These are phyloP conservation scores for Pezicula neosporulosa DNA, from an alignment of 2,329 filamentous ascomycete genomes.

Conservation along the genomic window DNA sequence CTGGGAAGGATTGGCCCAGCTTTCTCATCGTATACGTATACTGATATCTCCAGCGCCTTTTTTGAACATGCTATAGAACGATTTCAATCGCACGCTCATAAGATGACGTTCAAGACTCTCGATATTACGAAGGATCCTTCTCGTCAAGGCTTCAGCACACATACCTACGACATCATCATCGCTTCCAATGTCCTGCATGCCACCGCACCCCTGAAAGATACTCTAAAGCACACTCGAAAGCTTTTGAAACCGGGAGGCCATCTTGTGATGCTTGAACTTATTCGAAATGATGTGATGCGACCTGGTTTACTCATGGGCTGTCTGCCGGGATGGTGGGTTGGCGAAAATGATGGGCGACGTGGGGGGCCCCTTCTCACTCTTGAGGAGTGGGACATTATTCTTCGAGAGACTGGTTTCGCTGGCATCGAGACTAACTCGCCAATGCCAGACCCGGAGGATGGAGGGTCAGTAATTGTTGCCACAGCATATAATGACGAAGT, in stretches of 20 bases:
- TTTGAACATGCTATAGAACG: conserved; percentile 16
- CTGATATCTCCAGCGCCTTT: neutral
- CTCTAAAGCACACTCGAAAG: conserved; percentile 27
- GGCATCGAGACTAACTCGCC: too few relatives aligned
- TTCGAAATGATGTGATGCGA: neutral
- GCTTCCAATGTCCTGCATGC: conserved; percentile 36
- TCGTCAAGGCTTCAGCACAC: conserved; percentile 27
- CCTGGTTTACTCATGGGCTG: conserved; percentile 4
- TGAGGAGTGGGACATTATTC: neutral
- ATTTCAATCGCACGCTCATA: conserved; percentile 17
- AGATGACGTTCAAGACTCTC: conserved; percentile 27
- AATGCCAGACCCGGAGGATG: too few relatives aligned
- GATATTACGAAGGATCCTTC: conserved; percentile 25
- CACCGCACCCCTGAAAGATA: conserved; percentile 23
- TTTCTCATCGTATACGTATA: neutral
- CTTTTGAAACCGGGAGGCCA: conserved; percentile 41
- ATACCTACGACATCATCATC: conserved; percentile 34
- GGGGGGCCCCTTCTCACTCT: conserved; percentile 13
- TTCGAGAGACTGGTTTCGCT: neutral
- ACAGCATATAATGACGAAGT: too few relatives aligned
- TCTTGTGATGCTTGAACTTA: conserved; percentile 22
- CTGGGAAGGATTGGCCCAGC: neutral
- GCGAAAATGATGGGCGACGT: conserved; percentile 4
- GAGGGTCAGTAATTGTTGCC: too few relatives aligned
- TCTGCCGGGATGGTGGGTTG: conserved; percentile 10